Conservation (phyloP, 148 eudicot genomes). For the Drosera capensis region DNA sequence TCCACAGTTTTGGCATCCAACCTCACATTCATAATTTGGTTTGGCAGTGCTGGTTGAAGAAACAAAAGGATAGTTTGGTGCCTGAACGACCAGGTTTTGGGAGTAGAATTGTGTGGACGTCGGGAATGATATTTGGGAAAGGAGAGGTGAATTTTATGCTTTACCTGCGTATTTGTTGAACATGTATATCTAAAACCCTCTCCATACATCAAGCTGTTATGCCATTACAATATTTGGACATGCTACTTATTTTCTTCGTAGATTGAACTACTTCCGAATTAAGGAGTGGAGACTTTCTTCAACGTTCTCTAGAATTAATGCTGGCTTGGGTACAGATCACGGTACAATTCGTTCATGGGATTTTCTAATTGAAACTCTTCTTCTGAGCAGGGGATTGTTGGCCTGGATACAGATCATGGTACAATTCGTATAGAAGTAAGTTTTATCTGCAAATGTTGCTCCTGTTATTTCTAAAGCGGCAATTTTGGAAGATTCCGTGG, state of each 20-base stretch:
- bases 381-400: constrained; percentile 60
- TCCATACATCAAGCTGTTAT: not conserved
- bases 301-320: no score
- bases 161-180: constrained; percentile 1
- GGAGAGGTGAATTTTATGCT: constrained; percentile 38
- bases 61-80: constrained; percentile 41
- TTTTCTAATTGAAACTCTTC: constrained; percentile 4
- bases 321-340: not conserved
- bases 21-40: constrained; percentile 2
- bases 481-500: not conserved
- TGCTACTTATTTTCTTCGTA: no score
- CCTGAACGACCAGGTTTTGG: constrained; percentile 43
- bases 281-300: no score
- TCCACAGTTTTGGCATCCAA: not conserved
- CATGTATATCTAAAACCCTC: not conserved
- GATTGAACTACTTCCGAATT: no score
- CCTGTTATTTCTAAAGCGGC: not conserved
- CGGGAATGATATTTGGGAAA: constrained; percentile 55
- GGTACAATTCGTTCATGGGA: not conserved
- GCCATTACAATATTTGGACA: no score
- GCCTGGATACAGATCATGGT: constrained; percentile 67
- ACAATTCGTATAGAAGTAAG: constrained; percentile 73
- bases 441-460: not conserved
- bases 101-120: constrained; percentile 44
- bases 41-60: constrained; percentile 62